phyloP scores from a whole-genome alignment of 192 early-diverging fungal genomes.

The Coemansia sp. region DNA sequence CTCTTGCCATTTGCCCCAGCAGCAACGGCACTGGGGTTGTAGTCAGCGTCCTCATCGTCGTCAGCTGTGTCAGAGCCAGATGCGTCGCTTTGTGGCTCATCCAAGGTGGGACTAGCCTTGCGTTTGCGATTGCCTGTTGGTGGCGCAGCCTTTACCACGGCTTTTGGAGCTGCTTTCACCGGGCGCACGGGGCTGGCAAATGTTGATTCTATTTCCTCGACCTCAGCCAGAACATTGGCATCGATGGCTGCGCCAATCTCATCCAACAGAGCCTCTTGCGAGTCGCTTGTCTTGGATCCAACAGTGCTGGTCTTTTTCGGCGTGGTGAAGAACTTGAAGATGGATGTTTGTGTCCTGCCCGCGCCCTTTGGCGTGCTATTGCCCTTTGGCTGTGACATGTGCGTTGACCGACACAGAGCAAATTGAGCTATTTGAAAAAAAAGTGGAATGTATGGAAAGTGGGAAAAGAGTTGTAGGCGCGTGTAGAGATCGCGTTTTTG shows the following conservation, averaged over 20 bases:
- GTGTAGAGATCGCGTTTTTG: background rate
- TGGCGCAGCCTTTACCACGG: background rate
- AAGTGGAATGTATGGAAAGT: background rate
- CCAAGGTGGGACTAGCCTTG: constrained; percentile 1
- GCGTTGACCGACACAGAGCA: background rate
- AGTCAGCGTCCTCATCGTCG: constrained; percentile 27
- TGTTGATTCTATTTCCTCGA: constrained; percentile 20
- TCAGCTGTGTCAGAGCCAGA: background rate
- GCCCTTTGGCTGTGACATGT: constrained; percentile 24
- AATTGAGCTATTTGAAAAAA: background rate
- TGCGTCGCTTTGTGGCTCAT: background rate
- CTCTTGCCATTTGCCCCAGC: background rate
- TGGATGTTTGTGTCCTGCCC: constrained; percentile 31
- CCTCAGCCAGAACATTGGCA: constrained; percentile 34
- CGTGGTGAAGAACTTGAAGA: constrained; percentile 48
- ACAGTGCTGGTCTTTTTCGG: constrained; percentile 14
- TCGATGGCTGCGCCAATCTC: constrained; percentile 20
- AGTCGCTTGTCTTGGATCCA: constrained; percentile 14
- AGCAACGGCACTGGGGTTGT: constrained; percentile 7
- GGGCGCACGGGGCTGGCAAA: background rate
- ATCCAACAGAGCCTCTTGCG: constrained; percentile 43
- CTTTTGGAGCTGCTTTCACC: background rate
- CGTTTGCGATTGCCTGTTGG: constrained; percentile 24
- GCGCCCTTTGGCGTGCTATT: constrained; percentile 38
- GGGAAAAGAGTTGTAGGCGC: background rate